Percentiles rank a stretch among this genome's conserved stretches.
phyloP scores from a whole-genome alignment of 2,329 filamentous ascomycete genomes.

The Penicillium freii region DNA sequence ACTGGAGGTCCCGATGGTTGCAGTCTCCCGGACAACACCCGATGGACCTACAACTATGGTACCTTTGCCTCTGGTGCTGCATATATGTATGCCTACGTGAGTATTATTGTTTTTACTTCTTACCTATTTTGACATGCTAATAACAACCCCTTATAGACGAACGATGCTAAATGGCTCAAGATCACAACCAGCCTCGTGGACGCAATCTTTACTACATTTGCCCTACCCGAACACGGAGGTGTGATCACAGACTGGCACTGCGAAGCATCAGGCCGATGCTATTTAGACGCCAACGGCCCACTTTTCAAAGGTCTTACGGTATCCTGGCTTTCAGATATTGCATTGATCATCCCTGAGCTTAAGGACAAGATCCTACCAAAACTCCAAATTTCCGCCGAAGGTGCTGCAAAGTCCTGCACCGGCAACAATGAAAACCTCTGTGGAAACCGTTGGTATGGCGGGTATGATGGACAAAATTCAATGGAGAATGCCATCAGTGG shows the following conservation, averaged over 20 bases:
- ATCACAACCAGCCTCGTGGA: slow-evolving; percentile 1
- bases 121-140: background rate
- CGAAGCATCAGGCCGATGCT: slow-evolving; percentile 61
- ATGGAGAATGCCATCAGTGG: slow-evolving; percentile 69
- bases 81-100: slow-evolving; percentile 2
- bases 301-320: slow-evolving; percentile 71
- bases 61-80: slow-evolving; percentile 53
- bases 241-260: slow-evolving; percentile 30
- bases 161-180: background rate
- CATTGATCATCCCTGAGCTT: slow-evolving; percentile 60
- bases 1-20: slow-evolving; percentile 52
- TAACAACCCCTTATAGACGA: background rate
- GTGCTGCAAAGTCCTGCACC: slow-evolving; percentile 61
- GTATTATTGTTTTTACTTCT: background rate
- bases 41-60: slow-evolving; percentile 66
- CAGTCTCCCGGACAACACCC: slow-evolving; percentile 58
- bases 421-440: slow-evolving; percentile 59
- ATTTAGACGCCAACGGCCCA: slow-evolving; percentile 60
- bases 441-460: slow-evolving; percentile 59
- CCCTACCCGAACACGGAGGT: background rate
- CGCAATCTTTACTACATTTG: background rate
- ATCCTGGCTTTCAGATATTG: slow-evolving; percentile 61
- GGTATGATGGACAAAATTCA: slow-evolving; percentile 58
- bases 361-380: slow-evolving; percentile 55
- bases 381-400: slow-evolving; percentile 56